Evolutionary conservation across 202 grass and related monocot genomes (phyloP).

Genomic region (Schoenoplectus tabernaemontani): DNA sequence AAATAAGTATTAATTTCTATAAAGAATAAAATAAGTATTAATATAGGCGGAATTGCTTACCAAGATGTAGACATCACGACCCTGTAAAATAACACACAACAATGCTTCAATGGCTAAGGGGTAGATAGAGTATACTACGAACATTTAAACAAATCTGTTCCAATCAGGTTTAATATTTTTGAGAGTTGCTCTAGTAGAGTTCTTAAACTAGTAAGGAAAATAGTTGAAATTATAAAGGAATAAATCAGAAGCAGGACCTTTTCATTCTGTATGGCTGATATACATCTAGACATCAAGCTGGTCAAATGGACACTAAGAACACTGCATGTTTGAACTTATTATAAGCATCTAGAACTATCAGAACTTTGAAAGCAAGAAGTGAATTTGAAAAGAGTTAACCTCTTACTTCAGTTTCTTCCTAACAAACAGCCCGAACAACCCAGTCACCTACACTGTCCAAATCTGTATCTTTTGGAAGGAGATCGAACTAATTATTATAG

Average conservation of each 20-base stretch:
- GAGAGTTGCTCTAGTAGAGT: background rate
- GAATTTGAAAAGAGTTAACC: background rate
- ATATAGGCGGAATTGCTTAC: conserved; percentile 29
- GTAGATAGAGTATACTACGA: background rate
- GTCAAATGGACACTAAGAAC: conserved; percentile 86
- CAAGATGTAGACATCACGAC: conserved; percentile 84
- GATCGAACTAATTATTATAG: conserved; percentile 44
- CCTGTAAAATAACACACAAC: conserved; percentile 31
- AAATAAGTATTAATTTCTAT: background rate
- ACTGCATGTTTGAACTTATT: conserved; percentile 23
- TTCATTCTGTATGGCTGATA: conserved; percentile 86
- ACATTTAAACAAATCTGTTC: background rate
- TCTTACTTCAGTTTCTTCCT: conserved; percentile 90
- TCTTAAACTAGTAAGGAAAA: background rate
- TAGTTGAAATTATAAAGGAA: background rate
- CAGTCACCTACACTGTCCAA: conserved; percentile 81
- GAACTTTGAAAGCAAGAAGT: background rate
- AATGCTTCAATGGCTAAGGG: background rate
- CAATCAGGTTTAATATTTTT: background rate
- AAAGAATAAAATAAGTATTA: conserved; percentile 7
- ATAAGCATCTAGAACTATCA: background rate
- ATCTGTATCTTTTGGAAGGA: conserved; percentile 79
- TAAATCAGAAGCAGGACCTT: conserved; percentile 40
- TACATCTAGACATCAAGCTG: conserved; percentile 84
- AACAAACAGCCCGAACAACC: conserved; percentile 68